Conservation (phyloP, 192 early-diverging fungal genomes). For the Haplosporangium gracile region DNA sequence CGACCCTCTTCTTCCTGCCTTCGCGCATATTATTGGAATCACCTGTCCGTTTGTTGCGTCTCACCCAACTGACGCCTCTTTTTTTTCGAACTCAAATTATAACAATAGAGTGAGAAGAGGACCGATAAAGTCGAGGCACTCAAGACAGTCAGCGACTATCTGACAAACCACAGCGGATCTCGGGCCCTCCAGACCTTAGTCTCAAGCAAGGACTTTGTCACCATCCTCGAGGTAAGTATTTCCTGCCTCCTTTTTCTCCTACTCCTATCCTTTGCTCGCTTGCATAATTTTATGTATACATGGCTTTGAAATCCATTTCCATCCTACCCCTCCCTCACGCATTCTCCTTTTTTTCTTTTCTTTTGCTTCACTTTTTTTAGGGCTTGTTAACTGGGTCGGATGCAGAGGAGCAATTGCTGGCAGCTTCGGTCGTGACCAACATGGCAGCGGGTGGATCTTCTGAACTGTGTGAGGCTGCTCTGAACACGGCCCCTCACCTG, state of each 20-base stretch:
- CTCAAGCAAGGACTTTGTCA: constrained; percentile 53
- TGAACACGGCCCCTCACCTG: constrained; percentile 63
- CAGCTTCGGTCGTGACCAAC: constrained; percentile 73
- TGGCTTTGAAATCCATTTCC: neutral
- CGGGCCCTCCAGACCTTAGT: constrained; percentile 61
- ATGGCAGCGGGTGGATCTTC: constrained; percentile 65
- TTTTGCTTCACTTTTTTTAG: constrained; percentile 13
- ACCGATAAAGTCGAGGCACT: constrained; percentile 52
- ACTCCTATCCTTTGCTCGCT: neutral
- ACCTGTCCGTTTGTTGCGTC: neutral
- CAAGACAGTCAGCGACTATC: constrained; percentile 58
- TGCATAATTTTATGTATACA: neutral
- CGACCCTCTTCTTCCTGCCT: neutral
- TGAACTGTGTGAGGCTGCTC: constrained; percentile 60
- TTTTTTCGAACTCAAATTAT: neutral
- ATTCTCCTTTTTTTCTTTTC: neutral
- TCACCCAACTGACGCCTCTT: neutral
- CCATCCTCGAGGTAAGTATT: constrained; percentile 46
- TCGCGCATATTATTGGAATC: neutral
- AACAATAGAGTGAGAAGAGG: constrained; percentile 50
- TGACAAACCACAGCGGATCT: constrained; percentile 61
- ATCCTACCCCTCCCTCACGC: neutral
- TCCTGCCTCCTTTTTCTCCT: neutral
- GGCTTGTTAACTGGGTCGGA: constrained; percentile 59
- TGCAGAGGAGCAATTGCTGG: constrained; percentile 67